These are phyloP conservation scores for Saccharomyces hybrid DNA, from an alignment of 1,139 yeast genomes.

Conservation along the genomic window DNA sequence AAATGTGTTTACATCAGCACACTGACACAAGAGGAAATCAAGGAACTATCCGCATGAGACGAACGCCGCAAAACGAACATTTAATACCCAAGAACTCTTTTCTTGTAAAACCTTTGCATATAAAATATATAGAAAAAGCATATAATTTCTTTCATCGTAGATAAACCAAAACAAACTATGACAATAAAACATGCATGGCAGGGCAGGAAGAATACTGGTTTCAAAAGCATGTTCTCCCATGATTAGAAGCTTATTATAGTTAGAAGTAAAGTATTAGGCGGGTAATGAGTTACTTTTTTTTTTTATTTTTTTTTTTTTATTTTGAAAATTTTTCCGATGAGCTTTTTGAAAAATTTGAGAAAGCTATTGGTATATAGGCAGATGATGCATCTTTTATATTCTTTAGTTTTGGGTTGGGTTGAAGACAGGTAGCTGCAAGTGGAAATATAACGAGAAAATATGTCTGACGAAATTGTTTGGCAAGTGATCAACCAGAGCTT, in stretches of 20 bases:
- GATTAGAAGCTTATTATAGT: not conserved
- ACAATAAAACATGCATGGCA: not conserved
- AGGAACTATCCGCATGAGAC: constrained; percentile 8
- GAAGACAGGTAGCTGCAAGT: not conserved
- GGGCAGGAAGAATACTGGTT: not conserved
- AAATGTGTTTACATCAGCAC: constrained; percentile 78
- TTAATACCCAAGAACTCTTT: not conserved
- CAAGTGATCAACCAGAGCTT: constrained; percentile 83
- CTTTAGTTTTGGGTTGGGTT: not conserved
- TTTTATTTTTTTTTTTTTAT: not conserved
- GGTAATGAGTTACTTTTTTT: not conserved
- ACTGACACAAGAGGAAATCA: constrained; percentile 66
- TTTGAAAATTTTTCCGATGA: constrained; percentile 6
- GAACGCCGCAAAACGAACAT: not conserved
- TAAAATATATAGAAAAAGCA: not conserved
- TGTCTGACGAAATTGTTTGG: constrained; percentile 67
- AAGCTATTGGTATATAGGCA: not conserved
- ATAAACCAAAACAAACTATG: not conserved
- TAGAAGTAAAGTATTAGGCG: not conserved
- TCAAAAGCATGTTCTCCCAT: not conserved
- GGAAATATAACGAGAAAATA: constrained; percentile 8
- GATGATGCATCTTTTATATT: not conserved
- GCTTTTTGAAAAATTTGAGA: not conserved
- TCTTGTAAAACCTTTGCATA: not conserved
- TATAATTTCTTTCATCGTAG: not conserved